Conservation (phyloP, 2,329 filamentous ascomycete species). For the Penicillium sp. region DNA sequence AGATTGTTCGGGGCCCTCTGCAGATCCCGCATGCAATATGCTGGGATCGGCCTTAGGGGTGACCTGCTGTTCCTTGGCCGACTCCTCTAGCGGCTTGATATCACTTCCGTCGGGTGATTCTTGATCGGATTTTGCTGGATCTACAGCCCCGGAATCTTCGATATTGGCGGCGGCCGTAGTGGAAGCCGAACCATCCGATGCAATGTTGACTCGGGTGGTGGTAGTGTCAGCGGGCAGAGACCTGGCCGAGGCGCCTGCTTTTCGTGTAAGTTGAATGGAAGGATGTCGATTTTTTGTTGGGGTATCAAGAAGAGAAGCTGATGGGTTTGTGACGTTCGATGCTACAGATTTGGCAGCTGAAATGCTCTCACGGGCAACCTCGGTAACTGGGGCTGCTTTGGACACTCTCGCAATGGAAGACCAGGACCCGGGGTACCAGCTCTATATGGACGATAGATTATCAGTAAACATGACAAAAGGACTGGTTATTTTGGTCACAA, state of each 20-base stretch:
- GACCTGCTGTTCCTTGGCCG: slow-evolving; percentile 19
- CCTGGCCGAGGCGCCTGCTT: slow-evolving; percentile 40
- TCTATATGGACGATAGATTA: slow-evolving; percentile 21
- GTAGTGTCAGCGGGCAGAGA: slow-evolving; percentile 46
- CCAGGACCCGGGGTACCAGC: slow-evolving; percentile 49
- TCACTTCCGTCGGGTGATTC: slow-evolving; percentile 14
- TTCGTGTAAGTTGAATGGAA: slow-evolving; percentile 45
- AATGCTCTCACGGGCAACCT: slow-evolving; percentile 51
- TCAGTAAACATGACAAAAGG: slow-evolving; percentile 9
- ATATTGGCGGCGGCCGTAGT: slow-evolving; percentile 25
- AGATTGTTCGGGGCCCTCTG: slow-evolving; percentile 19
- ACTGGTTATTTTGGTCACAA: neutral
- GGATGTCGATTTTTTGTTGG: slow-evolving; percentile 30
- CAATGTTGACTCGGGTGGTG: slow-evolving; percentile 47
- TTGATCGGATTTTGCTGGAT: slow-evolving; percentile 17
- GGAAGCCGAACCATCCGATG: slow-evolving; percentile 40
- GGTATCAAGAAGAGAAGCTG: slow-evolving; percentile 27
- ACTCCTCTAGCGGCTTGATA: slow-evolving; percentile 14
- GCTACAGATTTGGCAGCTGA: slow-evolving; percentile 41
- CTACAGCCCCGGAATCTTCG: slow-evolving; percentile 13
- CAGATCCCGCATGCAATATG: slow-evolving; percentile 11
- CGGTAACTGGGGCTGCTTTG: slow-evolving; percentile 49
- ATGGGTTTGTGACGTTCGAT: slow-evolving; percentile 35
- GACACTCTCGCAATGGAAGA: slow-evolving; percentile 36
- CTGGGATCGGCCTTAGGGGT: slow-evolving; percentile 12